Percentiles rank a stretch among this genome's conserved stretches.
phyloP scores from a whole-genome alignment of 805 yeast genomes.

The Teunomyces kruisii region DNA sequence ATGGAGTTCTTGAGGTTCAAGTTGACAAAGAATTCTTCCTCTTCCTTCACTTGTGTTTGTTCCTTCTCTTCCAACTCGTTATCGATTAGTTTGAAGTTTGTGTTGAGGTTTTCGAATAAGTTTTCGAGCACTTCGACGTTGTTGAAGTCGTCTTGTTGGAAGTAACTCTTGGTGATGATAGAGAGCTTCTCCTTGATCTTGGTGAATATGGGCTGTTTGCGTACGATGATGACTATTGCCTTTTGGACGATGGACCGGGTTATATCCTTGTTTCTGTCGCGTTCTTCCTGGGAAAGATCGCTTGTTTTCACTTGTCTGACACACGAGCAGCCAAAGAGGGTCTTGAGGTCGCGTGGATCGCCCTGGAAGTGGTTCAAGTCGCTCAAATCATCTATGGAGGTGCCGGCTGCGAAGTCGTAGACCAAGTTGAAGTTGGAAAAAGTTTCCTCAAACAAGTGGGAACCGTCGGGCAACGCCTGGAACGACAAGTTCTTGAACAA shows the following conservation, averaged over 20 bases:
- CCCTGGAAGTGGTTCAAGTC: conserved; percentile 33
- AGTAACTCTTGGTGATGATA: conserved; percentile 83
- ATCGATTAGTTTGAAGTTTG: conserved; percentile 20
- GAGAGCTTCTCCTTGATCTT: conserved; percentile 88
- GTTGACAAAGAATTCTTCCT: conserved; percentile 56
- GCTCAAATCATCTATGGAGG: conserved; percentile 45
- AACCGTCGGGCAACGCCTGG: conserved; percentile 95
- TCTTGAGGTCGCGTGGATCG: conserved; percentile 47
- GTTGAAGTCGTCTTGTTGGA: conserved; percentile 73
- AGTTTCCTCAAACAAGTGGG: conserved; percentile 90
- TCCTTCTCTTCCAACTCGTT: conserved; percentile 18
- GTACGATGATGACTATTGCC: conserved; percentile 80
- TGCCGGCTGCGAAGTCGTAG: conserved; percentile 54
- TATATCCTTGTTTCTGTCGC: conserved; percentile 56
- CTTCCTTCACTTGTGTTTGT: conserved; percentile 18
- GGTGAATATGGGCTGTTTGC: conserved; percentile 77
- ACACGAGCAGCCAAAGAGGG: conserved; percentile 94
- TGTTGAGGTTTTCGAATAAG: conserved; percentile 64
- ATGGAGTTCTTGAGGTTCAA: conserved; percentile 68
- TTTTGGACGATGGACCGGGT: conserved; percentile 90
- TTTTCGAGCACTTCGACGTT: conserved; percentile 69
- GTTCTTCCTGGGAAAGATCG: conserved; percentile 48
- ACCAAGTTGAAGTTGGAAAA: conserved; percentile 85
- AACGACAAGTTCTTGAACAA: conserved; percentile 89
- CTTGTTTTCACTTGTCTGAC: conserved; percentile 75